Percentiles rank a stretch among this genome's conserved stretches.
These are phyloP conservation scores for Quercus rubra DNA, from an alignment of 306 rosid genomes.

Conservation along the genomic window DNA sequence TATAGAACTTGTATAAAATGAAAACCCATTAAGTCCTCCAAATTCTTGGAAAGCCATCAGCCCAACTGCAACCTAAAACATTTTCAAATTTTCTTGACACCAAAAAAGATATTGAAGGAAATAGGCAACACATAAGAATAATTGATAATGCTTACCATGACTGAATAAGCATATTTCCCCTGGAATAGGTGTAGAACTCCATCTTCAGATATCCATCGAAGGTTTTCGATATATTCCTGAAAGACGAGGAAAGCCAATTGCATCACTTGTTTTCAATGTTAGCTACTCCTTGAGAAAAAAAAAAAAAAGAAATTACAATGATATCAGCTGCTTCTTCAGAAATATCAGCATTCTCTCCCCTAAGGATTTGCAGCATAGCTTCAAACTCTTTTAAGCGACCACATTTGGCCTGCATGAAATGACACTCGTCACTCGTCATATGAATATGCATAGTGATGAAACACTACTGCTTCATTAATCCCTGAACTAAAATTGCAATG, in stretches of 20 bases:
- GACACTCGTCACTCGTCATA: not conserved
- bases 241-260: not conserved
- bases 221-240: not conserved
- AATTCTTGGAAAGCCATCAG: slow-evolving; percentile 37
- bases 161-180: not conserved
- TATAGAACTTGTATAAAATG: slow-evolving; percentile 24
- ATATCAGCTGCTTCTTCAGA: slow-evolving; percentile 1
- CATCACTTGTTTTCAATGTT: not conserved
- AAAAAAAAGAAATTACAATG: not conserved
- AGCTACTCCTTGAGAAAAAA: not conserved
- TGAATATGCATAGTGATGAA: not conserved
- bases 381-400: not conserved
- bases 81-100: not conserved
- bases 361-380: not conserved
- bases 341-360: not conserved
- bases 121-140: not conserved
- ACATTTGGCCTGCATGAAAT: not conserved
- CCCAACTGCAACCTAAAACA: slow-evolving; percentile 38
- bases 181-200: not conserved
- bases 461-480: not conserved
- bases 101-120: not conserved
- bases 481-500: not conserved
- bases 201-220: not conserved
- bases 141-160: not conserved
- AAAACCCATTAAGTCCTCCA: slow-evolving; percentile 30